phyloP scores from a whole-genome alignment of 768 basidiomycete genomes.

The Suillus fuscotomentosus region DNA sequence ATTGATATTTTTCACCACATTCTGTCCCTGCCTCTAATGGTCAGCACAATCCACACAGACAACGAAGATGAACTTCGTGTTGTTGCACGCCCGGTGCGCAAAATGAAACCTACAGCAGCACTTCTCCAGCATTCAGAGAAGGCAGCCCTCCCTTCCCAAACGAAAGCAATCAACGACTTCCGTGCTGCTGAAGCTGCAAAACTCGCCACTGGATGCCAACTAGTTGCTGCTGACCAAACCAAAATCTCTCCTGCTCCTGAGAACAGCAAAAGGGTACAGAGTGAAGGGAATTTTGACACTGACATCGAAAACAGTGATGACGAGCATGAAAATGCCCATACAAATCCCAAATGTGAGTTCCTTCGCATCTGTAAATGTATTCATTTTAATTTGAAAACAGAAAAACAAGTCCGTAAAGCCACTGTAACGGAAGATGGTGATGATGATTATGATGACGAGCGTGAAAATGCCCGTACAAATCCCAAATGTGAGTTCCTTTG shows the following conservation, averaged over 20 bases:
- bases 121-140: background rate
- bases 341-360: no score
- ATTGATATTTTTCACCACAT: background rate
- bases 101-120: background rate
- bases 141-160: background rate
- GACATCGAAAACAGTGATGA: background rate
- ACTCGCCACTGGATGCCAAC: no score
- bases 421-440: background rate
- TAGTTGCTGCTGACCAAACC: no score
- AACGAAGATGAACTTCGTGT: no score
- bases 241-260: no score
- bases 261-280: background rate
- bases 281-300: background rate
- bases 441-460: no score
- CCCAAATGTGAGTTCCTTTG: no score
- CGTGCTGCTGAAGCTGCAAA: background rate
- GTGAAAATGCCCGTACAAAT: no score
- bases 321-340: no score
- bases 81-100: background rate
- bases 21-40: background rate
- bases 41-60: background rate
- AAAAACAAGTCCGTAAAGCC: background rate
- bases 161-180: background rate
- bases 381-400: constrained; percentile 13
- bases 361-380: constrained; percentile 17